Evolutionary conservation across 163 green algal species (phyloP), one percentile per base, ranked within the genome.

Genomic region (Scenedesmus sp.): DNA sequence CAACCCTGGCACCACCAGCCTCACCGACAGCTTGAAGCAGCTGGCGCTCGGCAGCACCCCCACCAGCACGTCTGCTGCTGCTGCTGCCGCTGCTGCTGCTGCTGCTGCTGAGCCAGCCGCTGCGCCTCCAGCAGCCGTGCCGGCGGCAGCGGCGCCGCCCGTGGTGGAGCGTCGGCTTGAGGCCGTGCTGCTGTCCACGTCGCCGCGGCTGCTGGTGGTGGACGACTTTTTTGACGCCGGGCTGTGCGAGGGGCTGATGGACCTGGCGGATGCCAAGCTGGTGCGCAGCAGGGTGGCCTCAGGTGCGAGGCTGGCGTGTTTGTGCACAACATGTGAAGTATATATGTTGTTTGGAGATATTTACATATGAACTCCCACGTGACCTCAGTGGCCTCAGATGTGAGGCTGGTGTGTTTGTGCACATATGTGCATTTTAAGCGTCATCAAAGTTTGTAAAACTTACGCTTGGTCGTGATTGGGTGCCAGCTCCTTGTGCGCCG

Each of bases 221-320:
- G 88, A 92, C n/a, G 49, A 46, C 35, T 88, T 89, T 49, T 92
- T 88, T 20, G 65, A 76, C 46, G 81, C 22, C 16, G 53, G 16
- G 20, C 44, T 89, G 65, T 92, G 88, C 42, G n/a, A 85, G 1
- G 35, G 30, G 20, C 43, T 92, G 16, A 92, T 89, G 82, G 16
- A 53, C 0, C 26, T 88, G 65, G 88, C 88, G 0, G 26, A 20
- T 22, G 33, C 22, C 43, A 85, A 80, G 65, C 81, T 92, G 37
- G 81, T 88, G 44, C 44, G 88, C 44, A 92, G 88, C 81, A 83
- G 81, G 9, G 88, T 92, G 65, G 88, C 88, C 46, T 92, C 88
- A 56, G 87, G 87, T 91, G 51, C 24, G 86, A 30, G 3, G 53
- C n/a, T n/a, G n/a, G 2, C 24, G 53, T 22, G 9, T 9, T 30